Base-by-base conservation (phyloP, 2,329 filamentous ascomycete species). In the Xylariaceae sp. region DNA sequence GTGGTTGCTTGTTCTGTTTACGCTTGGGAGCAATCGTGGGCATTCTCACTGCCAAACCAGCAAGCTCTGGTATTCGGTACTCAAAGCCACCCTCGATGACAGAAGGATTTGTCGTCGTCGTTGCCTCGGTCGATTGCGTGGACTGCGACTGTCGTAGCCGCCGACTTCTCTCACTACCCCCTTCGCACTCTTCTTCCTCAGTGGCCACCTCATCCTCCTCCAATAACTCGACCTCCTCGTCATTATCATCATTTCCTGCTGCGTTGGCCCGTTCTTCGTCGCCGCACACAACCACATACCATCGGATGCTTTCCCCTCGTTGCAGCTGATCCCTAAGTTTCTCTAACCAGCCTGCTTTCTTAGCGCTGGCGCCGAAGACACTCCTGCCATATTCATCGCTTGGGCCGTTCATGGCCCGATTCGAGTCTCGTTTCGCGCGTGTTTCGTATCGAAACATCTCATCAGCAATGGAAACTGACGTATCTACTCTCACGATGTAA, bases 401-500 rank as follows among this genome's bases (percentile, higher is more conserved):
- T 1, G 69, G 64, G 1, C 73, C 75, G 23, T 68, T 71, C 74
- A 77, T 77, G 34, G 75, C 65, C 56, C 68, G 69, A 51, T 68
- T 63, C 5, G 58, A 59, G 37, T 70, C 67, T 17, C 64, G 63
- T 54, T 70, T 74, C 67, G 73, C 68, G 45, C 69, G 73, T 47
- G 74, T 72, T 66, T 84, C 80, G 66, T 87, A 87, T 15, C 75
- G 76, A 44, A 75, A 75, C 67, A 85, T 84, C 69, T 84, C 82
- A 58, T 81, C 82, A 3, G 74, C 72, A 23, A 87, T 72, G 51
- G 78, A 77, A 17, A 75, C 78, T n/a, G 80, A 80, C 30, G 82
- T 73, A 64, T 82, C 79, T 57, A 91, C 78, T 57, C 83, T 81
- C 51, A 88, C 78, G 18, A 89, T 88, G 62, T 90, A 84, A 70